Conservation (phyloP, 352 stramenopile species). For the Proteromonas lacertae region DNA sequence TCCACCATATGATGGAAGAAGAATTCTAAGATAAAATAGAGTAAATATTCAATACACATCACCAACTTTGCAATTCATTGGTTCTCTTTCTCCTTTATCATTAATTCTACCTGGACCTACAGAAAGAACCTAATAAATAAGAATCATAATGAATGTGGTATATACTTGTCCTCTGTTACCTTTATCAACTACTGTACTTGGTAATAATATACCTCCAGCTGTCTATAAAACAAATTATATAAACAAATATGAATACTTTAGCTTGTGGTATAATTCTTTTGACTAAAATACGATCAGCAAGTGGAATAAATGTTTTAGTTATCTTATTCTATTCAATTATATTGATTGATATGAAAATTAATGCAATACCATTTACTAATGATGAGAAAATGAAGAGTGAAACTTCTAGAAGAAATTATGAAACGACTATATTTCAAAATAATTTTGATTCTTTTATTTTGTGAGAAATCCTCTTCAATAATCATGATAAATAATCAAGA, state of each 20-base stretch:
- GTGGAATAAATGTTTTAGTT: slow-evolving; percentile 8
- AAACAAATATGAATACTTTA: slow-evolving; percentile 2
- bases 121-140: slow-evolving; percentile 6
- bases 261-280: slow-evolving; percentile 6
- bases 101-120: slow-evolving; percentile 5
- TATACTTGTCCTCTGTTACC: slow-evolving; percentile 5
- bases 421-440: no score
- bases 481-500: no score
- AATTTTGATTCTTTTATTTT: no score
- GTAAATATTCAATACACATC: slow-evolving; percentile 4
- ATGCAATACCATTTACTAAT: no score
- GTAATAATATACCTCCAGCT: slow-evolving; percentile 8
- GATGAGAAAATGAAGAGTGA: no score
- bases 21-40: slow-evolving; percentile 1
- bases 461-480: no score
- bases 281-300: slow-evolving; percentile 9
- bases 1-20: slow-evolving; percentile 8
- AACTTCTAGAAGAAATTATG: no score
- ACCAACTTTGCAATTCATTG: slow-evolving; percentile 5
- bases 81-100: slow-evolving; percentile 5
- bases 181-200: slow-evolving; percentile 4
- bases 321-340: no score
- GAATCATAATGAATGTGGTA: neutral
- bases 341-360: no score
- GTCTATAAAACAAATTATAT: slow-evolving; percentile 3